Conservation (phyloP, 139 green algal genomes). For the Trebouxia sp. region DNA sequence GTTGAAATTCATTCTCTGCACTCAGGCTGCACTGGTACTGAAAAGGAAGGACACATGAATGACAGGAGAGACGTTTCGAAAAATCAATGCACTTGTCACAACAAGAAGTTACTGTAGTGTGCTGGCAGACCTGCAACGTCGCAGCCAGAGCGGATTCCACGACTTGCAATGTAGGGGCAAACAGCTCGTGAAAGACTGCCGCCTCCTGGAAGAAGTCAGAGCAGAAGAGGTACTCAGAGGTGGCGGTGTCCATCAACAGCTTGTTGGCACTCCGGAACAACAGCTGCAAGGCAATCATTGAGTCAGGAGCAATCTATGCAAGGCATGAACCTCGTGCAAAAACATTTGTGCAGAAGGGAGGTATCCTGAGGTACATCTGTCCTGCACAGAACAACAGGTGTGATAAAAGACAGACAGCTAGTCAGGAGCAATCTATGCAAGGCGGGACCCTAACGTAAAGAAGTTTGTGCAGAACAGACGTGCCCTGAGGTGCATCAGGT, state of each 20-base stretch:
- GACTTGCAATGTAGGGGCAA: slow-evolving; percentile 69
- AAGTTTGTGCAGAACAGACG: too few relatives aligned
- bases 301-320: background rate
- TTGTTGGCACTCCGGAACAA: slow-evolving; percentile 92
- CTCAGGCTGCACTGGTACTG: too few relatives aligned
- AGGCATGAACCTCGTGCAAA: background rate
- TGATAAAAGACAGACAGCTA: too few relatives aligned
- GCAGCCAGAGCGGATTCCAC: slow-evolving; percentile 71
- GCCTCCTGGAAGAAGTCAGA: slow-evolving; percentile 89
- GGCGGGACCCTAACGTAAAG: too few relatives aligned
- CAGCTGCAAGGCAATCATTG: slow-evolving; percentile 44
- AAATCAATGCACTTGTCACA: too few relatives aligned
- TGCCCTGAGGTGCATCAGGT: too few relatives aligned
- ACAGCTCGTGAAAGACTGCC: slow-evolving; percentile 77
- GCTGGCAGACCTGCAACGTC: slow-evolving; percentile 58
- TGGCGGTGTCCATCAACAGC: slow-evolving; percentile 94
- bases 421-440: too few relatives aligned
- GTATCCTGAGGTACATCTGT: too few relatives aligned
- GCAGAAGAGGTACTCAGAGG: slow-evolving; percentile 93
- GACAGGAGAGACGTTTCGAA: too few relatives aligned
- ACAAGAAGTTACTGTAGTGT: background rate
- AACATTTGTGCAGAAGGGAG: background rate
- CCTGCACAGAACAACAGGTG: background rate
- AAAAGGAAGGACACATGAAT: too few relatives aligned
- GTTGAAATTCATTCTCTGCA: too few relatives aligned